A percentile compares a stretch with the other conserved stretches of the same genome.
Evolutionary conservation across 1,139 yeast species (phyloP).

Genomic region (Debaryomyces subglobosus): DNA sequence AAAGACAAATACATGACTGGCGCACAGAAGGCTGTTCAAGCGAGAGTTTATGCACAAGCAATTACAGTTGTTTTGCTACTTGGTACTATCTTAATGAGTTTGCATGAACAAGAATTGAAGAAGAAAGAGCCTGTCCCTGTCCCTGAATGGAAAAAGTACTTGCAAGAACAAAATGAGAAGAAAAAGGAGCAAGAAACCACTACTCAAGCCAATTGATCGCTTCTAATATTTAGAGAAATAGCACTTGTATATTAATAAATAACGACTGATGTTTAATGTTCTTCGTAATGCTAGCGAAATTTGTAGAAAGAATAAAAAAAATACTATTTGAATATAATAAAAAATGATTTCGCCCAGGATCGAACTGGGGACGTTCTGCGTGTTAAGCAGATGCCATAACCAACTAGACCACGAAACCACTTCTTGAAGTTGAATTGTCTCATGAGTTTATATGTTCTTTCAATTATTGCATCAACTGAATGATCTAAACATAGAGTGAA

Average conservation of each 20-base stretch:
- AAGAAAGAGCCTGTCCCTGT: conserved; percentile 33
- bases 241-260: not conserved
- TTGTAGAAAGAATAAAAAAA: no score
- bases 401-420: conserved; percentile 87
- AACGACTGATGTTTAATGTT: not conserved
- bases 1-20: conserved; percentile 72
- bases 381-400: conserved; percentile 99
- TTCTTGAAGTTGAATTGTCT: conserved; percentile 6
- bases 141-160: conserved; percentile 39
- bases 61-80: conserved; percentile 64
- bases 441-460: not conserved
- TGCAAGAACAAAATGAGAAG: conserved; percentile 19
- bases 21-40: conserved; percentile 85
- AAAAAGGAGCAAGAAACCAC: not conserved
- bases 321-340: conserved; percentile 18
- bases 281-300: no score
- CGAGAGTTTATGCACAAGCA: conserved; percentile 91
- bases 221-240: not conserved
- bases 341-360: conserved; percentile 96
- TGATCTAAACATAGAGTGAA: no score
- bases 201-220: not conserved
- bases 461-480: not conserved
- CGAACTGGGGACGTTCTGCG: conserved; percentile 99
- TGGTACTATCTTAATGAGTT: conserved; percentile 61
- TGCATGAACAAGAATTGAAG: conserved; percentile 54